These are phyloP conservation scores for Aplosporella prunicola DNA, from an alignment of 2,329 filamentous ascomycete species.

Conservation along the genomic window DNA sequence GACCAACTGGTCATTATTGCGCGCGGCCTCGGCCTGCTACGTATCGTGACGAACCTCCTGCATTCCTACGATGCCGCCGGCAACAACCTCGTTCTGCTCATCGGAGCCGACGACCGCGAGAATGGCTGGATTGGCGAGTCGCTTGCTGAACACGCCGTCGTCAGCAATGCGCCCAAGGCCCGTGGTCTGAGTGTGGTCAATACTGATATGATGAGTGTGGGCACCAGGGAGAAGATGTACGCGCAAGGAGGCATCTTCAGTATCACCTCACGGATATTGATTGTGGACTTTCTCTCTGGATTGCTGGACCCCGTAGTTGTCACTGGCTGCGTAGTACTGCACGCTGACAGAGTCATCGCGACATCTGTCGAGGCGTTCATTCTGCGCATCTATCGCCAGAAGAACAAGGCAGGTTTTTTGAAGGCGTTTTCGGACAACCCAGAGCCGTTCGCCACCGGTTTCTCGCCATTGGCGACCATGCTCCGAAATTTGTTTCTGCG, in stretches of 20 bases:
- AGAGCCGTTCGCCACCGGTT: slow-evolving; percentile 80
- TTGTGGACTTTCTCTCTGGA: slow-evolving; percentile 83
- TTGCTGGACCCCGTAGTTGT: slow-evolving; percentile 74
- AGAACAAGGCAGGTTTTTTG: slow-evolving; percentile 86
- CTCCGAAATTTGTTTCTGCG: slow-evolving; percentile 86
- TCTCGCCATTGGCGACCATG: slow-evolving; percentile 79
- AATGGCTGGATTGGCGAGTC: slow-evolving; percentile 97
- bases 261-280: slow-evolving; percentile 88
- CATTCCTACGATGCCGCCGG: slow-evolving; percentile 95
- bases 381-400: slow-evolving; percentile 82
- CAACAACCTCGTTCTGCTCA: slow-evolving; percentile 80
- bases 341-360: slow-evolving; percentile 76
- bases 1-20: slow-evolving; percentile 92
- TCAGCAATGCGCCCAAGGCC: slow-evolving; percentile 73
- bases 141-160: slow-evolving; percentile 85
- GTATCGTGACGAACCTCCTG: slow-evolving; percentile 87
- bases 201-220: slow-evolving; percentile 84
- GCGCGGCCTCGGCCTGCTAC: slow-evolving; percentile 81
- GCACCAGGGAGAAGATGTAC: slow-evolving; percentile 85
- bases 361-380: slow-evolving; percentile 94
- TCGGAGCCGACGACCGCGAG: slow-evolving; percentile 84
- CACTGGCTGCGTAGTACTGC: slow-evolving; percentile 77
- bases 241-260: slow-evolving; percentile 82
- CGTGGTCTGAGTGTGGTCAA: slow-evolving; percentile 86
- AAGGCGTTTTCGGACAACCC: slow-evolving; percentile 95